These are phyloP conservation scores for Kazachstania taianensis DNA, from an alignment of 805 yeast genomes.

Conservation along the genomic window DNA sequence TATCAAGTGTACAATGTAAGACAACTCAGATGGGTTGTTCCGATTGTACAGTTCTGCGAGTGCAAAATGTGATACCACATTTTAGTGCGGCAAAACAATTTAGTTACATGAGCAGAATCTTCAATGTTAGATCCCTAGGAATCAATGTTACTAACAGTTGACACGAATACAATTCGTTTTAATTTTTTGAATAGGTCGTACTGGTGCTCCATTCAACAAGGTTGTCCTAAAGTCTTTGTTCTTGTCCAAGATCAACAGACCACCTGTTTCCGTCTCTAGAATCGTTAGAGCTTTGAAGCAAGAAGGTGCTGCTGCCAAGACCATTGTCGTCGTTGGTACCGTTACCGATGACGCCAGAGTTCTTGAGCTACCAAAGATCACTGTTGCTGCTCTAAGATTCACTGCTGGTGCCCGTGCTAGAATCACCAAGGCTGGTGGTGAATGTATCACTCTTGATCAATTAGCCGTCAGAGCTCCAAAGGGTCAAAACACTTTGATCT, in stretches of 20 bases:
- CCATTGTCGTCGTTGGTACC: constrained; percentile 97
- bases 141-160: constrained; percentile 3
- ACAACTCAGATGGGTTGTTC: background rate
- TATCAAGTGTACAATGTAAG: background rate
- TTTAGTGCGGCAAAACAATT: constrained; percentile 22
- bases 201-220: constrained; percentile 98
- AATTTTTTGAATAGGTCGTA: constrained; percentile 59
- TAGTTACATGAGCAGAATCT: constrained; percentile 49
- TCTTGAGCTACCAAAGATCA: constrained; percentile 87
- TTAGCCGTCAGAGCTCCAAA: constrained; percentile 98
- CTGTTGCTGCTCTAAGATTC: constrained; percentile 98
- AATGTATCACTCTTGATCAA: constrained; percentile 97
- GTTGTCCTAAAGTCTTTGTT: constrained; percentile 87
- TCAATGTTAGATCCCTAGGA: constrained; percentile 5
- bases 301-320: constrained; percentile 81
- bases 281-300: constrained; percentile 74
- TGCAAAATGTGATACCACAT: constrained; percentile 18
- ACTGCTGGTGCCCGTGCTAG: constrained; percentile 98
- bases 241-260: constrained; percentile 98
- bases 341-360: constrained; percentile 97
- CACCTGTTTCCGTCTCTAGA: constrained; percentile 96
- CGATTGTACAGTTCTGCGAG: constrained; percentile 28
- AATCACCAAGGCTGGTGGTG: constrained; percentile 98
- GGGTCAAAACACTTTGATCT: constrained; percentile 95
- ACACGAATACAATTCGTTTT: constrained; percentile 3